Percentiles rank a stretch among this genome's conserved stretches.
Conservation (phyloP, 345 rosid genomes). For the Gynandropsis gynandra region DNA sequence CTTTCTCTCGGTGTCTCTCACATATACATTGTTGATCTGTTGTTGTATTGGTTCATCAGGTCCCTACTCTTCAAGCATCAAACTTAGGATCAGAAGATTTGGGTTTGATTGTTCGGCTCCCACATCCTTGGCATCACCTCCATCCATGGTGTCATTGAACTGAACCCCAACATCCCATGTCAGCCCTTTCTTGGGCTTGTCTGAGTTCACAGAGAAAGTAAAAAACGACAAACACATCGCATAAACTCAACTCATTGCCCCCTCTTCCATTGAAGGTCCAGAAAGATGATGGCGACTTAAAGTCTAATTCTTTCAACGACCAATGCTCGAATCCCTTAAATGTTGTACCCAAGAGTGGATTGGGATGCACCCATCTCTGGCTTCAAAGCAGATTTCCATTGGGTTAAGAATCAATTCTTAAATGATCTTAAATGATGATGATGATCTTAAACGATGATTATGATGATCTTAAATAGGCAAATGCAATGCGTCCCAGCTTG, state of each 20-base stretch:
- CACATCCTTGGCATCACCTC: conserved; percentile 70
- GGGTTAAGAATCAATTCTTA: conserved; percentile 52
- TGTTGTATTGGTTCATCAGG: conserved; percentile 49
- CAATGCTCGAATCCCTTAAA: no score
- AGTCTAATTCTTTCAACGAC: no score
- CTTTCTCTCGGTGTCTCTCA: no score
- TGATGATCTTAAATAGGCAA: conserved; percentile 19
- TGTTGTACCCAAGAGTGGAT: no score
- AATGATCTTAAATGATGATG: no score
- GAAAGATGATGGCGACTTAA: no score
- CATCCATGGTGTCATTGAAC: no score
- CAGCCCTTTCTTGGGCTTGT: conserved; percentile 55
- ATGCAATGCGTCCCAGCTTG: conserved; percentile 66
- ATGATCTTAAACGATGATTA: no score
- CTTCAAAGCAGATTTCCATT: conserved; percentile 96
- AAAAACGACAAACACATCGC: conserved; percentile 34
- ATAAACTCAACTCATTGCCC: conserved; percentile 29
- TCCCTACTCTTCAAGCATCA: conserved; percentile 86
- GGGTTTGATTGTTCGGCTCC: conserved; percentile 87
- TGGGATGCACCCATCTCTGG: no score
- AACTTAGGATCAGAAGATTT: conserved; percentile 90
- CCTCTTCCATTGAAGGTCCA: no score
- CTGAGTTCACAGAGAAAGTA: conserved; percentile 47
- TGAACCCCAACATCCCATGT: conserved; percentile 59
- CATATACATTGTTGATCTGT: no score